Evolutionary conservation across 2,329 filamentous ascomycete genomes (phyloP), one percentile per base, ranked within the genome.

Genomic region (Stagonosporopsis vannaccii): DNA sequence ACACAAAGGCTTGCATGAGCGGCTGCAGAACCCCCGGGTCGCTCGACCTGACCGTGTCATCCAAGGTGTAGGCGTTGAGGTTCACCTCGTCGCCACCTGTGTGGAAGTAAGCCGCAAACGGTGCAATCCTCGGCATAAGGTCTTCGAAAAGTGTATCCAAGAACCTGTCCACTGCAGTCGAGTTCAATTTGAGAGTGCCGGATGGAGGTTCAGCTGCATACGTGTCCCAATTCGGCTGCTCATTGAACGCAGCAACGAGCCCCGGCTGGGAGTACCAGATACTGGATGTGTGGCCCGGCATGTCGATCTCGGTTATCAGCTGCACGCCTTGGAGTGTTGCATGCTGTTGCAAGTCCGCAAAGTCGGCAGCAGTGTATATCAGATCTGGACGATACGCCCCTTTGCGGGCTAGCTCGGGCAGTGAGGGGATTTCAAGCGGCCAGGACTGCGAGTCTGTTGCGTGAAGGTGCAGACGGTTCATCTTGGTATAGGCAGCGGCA

Each of bases 11-110:
- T 72, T 96, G 91, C 72, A 97, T 83, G 20, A 95, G 81, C 2
- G 92, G 90, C 69, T 85, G 83, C 33, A 96, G 79, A 13, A 94
- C 82, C 1, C 79, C 75, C 0, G 82, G 79, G 50, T 87, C 79
- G 71, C 89, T 91, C 28, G 87, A 90, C 6, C 81, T 75, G 33
- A 96, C 86, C 1, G 85, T 89, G 4, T 74, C 66, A 71, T 96
- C 92, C 11, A 94, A 83, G 36, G 80, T 80, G 69, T 91, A 93
- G 48, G 88, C 85, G 67, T 93, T 88, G 59, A 81, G 82, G 75
- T 95, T 94, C 59, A 96, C 86, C 79, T 96, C 92, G 68, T 96
- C 92, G 51, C 92, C 92, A 40, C 92, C 92, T 1, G 90, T 90
- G 77, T 96, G 92, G 80, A 94, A 96, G 77, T 94, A 86, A 6